Conservation (phyloP, 352 stramenopile genomes). For the Phytophthora idaei region DNA sequence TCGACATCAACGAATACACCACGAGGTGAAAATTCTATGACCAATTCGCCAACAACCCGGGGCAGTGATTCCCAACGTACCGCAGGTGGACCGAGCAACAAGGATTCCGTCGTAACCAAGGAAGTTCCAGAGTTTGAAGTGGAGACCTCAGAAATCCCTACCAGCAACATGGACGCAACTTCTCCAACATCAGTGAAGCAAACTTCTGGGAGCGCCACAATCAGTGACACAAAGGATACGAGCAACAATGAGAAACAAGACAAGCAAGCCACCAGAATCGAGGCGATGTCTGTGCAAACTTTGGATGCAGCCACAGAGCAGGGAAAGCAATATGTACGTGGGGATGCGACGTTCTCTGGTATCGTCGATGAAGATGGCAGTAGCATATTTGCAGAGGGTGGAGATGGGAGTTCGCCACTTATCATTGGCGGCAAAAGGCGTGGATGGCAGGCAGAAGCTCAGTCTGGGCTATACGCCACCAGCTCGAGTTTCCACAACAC, state of each 20-base stretch:
- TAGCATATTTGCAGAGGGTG: slow-evolving; percentile 17
- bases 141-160: not conserved
- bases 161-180: not conserved
- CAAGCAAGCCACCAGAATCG: slow-evolving; percentile 6
- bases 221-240: not conserved
- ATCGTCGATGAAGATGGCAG: slow-evolving; percentile 7
- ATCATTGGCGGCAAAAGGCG: slow-evolving; percentile 54
- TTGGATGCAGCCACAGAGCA: slow-evolving; percentile 15
- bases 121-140: not conserved
- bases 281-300: slow-evolving; percentile 13
- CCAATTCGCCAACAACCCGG: not conserved
- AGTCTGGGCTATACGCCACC: slow-evolving; percentile 36
- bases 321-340: slow-evolving; percentile 34
- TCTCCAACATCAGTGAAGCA: slow-evolving; percentile 1
- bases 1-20: too few species aligned
- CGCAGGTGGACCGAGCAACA: not conserved
- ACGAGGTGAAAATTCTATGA: not conserved
- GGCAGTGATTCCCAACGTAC: too few species aligned
- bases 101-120: not conserved
- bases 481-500: slow-evolving; percentile 51
- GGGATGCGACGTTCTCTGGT: slow-evolving; percentile 22
- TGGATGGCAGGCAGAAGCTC: slow-evolving; percentile 35
- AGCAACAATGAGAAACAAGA: not conserved
- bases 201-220: not conserved
- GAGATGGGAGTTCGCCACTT: slow-evolving; percentile 9